These are phyloP conservation scores for Aphanocladium album DNA, from an alignment of 2,329 filamentous ascomycete species.

Conservation along the genomic window DNA sequence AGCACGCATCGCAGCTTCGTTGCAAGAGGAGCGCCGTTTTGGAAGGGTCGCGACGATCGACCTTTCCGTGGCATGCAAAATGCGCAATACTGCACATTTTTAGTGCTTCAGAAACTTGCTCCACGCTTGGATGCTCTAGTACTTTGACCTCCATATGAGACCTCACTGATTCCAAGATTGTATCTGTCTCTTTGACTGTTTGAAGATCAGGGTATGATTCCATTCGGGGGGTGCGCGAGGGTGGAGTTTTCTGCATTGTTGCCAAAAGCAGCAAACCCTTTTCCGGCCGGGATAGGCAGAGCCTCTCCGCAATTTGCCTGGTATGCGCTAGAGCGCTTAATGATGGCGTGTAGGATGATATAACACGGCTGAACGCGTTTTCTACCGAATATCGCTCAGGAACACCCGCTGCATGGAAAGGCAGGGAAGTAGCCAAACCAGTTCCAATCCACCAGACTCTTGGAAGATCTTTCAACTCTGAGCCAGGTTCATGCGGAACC, in stretches of 20 bases:
- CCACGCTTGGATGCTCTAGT: conserved; percentile 7
- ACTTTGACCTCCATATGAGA: not conserved
- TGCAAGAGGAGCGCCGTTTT: conserved; percentile 20
- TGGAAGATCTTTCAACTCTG: not conserved
- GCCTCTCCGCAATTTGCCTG: not conserved
- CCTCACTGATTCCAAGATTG: not conserved
- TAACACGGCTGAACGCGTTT: not conserved
- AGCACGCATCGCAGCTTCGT: not conserved
- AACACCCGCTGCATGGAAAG: conserved; percentile 15
- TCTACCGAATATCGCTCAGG: not conserved
- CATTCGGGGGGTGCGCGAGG: no score
- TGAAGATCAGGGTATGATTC: not conserved
- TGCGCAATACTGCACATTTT: conserved; percentile 13
- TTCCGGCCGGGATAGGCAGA: not conserved
- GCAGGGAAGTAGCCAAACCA: conserved; percentile 14
- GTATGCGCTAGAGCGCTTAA: conserved; percentile 9
- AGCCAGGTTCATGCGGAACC: not conserved
- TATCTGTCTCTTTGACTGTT: not conserved
- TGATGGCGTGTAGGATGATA: conserved; percentile 15
- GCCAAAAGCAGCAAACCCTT: conserved; percentile 2
- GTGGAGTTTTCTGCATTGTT: conserved; percentile 11
- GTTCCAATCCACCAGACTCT: conserved; percentile 16
- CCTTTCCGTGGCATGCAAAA: conserved; percentile 20
- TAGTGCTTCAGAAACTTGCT: conserved; percentile 4
- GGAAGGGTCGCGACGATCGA: conserved; percentile 16